Evolutionary conservation across 352 stramenopile genomes (phyloP).

Genomic region (Plasmopara muralis): DNA sequence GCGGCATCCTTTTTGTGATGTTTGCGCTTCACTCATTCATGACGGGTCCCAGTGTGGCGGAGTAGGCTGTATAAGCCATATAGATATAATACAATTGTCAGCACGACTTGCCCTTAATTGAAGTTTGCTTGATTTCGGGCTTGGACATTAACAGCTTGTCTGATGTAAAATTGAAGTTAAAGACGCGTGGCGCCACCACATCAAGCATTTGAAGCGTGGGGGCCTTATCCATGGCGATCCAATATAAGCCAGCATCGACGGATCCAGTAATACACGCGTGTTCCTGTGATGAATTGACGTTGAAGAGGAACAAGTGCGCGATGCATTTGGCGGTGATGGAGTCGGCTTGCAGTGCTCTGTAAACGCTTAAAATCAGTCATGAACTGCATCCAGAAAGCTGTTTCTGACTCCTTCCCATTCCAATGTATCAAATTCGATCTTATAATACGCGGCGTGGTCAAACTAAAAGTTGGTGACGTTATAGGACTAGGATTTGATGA

Average conservation of each 20-base stretch:
- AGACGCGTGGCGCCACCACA: too few relatives aligned
- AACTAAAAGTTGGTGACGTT: too few relatives aligned
- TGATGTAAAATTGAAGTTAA: too few relatives aligned
- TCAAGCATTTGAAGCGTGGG: not conserved
- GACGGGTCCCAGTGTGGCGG: conserved; percentile 52
- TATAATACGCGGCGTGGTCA: too few relatives aligned
- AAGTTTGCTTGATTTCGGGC: conserved; percentile 4
- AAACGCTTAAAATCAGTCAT: conserved; percentile 18
- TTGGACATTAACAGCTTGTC: conserved; percentile 7
- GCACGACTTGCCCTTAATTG: too few relatives aligned
- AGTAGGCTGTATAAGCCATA: conserved; percentile 14
- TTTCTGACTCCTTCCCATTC: conserved; percentile 1
- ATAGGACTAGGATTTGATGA: not conserved
- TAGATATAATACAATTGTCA: too few relatives aligned
- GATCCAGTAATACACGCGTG: conserved; percentile 9
- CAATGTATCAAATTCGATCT: too few relatives aligned
- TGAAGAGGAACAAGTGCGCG: not conserved
- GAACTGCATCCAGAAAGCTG: conserved; percentile 10
- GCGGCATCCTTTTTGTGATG: conserved; percentile 94
- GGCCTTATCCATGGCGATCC: not conserved
- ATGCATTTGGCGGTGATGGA: conserved; percentile 10
- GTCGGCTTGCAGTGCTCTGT: conserved; percentile 6
- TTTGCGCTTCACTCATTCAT: conserved; percentile 96
- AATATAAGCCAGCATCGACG: conserved; percentile 2
- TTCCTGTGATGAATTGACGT: not conserved